These are phyloP conservation scores for Talaromyces sp. DNA, from an alignment of 2,329 filamentous ascomycete species.

Conservation along the genomic window DNA sequence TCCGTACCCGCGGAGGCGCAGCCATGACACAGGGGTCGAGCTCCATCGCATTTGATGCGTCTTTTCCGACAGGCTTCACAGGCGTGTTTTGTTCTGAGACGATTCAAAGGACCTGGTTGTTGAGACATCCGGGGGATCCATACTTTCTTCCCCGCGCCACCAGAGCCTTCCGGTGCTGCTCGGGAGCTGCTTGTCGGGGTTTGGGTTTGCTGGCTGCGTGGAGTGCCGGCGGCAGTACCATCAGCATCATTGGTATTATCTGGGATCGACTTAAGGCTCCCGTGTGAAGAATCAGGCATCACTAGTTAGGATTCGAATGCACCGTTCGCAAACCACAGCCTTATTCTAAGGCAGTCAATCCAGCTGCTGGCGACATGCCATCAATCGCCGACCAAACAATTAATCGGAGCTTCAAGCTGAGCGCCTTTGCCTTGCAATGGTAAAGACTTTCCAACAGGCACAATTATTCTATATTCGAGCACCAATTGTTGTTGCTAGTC, in stretches of 20 bases:
- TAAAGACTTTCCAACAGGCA: too few relatives aligned
- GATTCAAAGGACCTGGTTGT: background rate
- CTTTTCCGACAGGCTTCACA: constrained; percentile 36
- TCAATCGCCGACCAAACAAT: background rate
- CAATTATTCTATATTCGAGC: background rate
- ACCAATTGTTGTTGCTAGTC: background rate
- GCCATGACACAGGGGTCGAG: constrained; percentile 27
- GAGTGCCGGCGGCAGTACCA: too few relatives aligned
- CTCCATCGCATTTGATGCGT: constrained; percentile 37
- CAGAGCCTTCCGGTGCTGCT: background rate
- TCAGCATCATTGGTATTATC: too few relatives aligned
- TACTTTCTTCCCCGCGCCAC: background rate
- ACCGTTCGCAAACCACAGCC: background rate
- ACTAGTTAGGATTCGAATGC: background rate
- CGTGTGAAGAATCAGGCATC: constrained; percentile 3
- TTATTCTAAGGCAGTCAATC: background rate
- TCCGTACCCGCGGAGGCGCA: constrained; percentile 26
- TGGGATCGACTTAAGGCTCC: background rate
- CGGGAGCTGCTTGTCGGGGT: background rate
- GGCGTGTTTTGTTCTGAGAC: constrained; percentile 21
- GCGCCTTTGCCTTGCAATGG: background rate
- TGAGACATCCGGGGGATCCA: constrained; percentile 5
- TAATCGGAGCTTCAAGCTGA: background rate
- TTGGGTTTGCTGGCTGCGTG: background rate
- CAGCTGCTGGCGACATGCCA: background rate